A percentile compares a stretch with the other conserved stretches of the same genome.
Conservation (phyloP, 176 grass and related monocot species). For the Pharus latifolius region DNA sequence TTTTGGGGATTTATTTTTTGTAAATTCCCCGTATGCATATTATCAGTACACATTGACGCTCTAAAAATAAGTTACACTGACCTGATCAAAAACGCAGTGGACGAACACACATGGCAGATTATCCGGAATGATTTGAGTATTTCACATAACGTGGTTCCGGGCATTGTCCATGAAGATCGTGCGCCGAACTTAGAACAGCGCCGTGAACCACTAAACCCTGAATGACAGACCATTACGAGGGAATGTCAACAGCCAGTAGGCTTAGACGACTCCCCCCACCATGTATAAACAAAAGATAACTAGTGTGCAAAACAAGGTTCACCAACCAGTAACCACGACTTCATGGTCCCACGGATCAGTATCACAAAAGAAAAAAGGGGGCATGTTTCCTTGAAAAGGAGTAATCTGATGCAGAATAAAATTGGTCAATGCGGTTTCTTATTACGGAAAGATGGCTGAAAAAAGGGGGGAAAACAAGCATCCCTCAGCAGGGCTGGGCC, state of each 20-base stretch:
- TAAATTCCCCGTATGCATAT: too few species aligned
- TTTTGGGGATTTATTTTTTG: too few species aligned
- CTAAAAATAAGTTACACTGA: too few species aligned
- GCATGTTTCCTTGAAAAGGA: slow-evolving; percentile 27
- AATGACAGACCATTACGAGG: too few species aligned
- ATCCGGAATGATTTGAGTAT: too few species aligned
- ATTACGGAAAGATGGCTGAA: background rate
- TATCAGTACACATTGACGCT: too few species aligned
- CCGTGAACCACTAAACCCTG: background rate
- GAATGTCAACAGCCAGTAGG: too few species aligned
- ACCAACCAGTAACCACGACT: slow-evolving; percentile 9
- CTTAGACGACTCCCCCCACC: too few species aligned
- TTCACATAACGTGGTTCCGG: too few species aligned
- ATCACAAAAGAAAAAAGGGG: slow-evolving; percentile 19
- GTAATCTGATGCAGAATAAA: background rate
- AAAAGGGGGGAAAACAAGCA: slow-evolving; percentile 7
- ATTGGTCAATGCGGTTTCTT: slow-evolving; percentile 30
- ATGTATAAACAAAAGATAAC: background rate
- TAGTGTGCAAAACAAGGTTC: background rate
- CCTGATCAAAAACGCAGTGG: too few species aligned
- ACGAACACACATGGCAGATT: too few species aligned
- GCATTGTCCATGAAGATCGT: too few species aligned
- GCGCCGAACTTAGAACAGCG: background rate
- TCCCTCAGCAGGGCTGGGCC: slow-evolving; percentile 31
- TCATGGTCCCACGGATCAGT: background rate